Base-by-base conservation (phyloP, 139 green algal species). In the Trebouxia sp. region DNA sequence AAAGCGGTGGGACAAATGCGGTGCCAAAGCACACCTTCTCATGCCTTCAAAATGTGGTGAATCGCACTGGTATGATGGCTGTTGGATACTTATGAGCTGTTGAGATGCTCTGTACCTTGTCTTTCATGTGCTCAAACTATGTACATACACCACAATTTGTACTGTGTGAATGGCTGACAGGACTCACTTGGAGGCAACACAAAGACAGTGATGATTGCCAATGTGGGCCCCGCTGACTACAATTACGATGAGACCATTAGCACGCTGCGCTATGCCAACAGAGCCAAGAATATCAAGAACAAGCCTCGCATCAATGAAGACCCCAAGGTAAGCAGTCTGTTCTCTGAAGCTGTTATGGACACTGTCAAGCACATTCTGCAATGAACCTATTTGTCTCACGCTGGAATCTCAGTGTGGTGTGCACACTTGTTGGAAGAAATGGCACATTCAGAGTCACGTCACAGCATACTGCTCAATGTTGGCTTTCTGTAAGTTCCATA, bases 221-320 rank as follows among this genome's bases (percentile, higher is more conserved):
- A 88, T 30, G 76, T 94, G 2, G 83, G 75, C 14, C 88, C 89
- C 1, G 82, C 86, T 5, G 72, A 80, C 24, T 48, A 67, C 51
- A 81, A 82, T 30, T 41, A 80, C 2, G 30, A 67, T 1, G 88
- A 93, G 83, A 93, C 88, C 0, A 48, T 87, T 10, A 82, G 39
- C 58, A 92, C 87, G 0, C 90, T 93, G 66, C 45, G 39, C 17
- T 93, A 91, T 86, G 89, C 90, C 5, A 50, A 84, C 43, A 87
- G 94, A 37, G 94, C 94, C 75, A 96, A 96, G 88, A 92, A 93
- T 78, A 96, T 97, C 82, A 91, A 91, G 84, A 98, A 96, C 88
- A 95, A 94, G 82, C 92, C 92, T 26, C 82, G 87, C 30, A 83
- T 90, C 80, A 98, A 98, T 82, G 93, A 98, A 85, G 92, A 96